phyloP scores from a whole-genome alignment of 768 basidiomycete genomes.

The Suillus alpinus region DNA sequence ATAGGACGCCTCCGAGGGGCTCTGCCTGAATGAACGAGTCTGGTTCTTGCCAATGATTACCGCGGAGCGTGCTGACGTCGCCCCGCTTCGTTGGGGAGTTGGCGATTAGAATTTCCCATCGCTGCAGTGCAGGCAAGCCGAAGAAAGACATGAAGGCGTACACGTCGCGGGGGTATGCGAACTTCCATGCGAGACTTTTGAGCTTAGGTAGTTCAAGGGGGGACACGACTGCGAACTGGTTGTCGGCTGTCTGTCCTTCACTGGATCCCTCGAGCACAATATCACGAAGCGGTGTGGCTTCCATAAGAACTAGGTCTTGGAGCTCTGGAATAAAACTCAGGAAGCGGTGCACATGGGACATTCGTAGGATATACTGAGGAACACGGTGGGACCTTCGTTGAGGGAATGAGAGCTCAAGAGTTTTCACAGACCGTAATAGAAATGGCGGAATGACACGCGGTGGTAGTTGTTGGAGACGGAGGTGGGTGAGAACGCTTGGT shows the following conservation, averaged over 20 bases:
- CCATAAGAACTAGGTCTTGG: slow-evolving; percentile 40
- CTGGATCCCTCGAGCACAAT: slow-evolving; percentile 15
- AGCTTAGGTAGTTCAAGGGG: slow-evolving; percentile 37
- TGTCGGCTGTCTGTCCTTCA: slow-evolving; percentile 8
- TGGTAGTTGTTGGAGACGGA: slow-evolving; percentile 43
- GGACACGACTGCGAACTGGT: slow-evolving; percentile 12
- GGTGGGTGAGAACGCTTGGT: slow-evolving; percentile 23
- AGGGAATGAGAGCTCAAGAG: slow-evolving; percentile 42
- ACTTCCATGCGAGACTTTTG: slow-evolving; percentile 47
- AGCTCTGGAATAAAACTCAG: slow-evolving; percentile 38
- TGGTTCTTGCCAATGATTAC: slow-evolving; percentile 27
- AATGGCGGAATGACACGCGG: slow-evolving; percentile 34
- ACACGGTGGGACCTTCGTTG: slow-evolving; percentile 25
- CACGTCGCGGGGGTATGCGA: slow-evolving; percentile 40
- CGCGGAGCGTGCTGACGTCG: slow-evolving; percentile 27
- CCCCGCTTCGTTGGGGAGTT: slow-evolving; percentile 27
- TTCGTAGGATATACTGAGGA: slow-evolving; percentile 34
- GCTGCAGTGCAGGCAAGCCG: slow-evolving; percentile 38
- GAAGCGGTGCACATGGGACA: slow-evolving; percentile 39
- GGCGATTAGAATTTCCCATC: slow-evolving; percentile 44
- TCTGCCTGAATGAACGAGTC: slow-evolving; percentile 28
- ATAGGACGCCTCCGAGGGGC: slow-evolving; percentile 27
- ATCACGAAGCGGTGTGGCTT: slow-evolving; percentile 43
- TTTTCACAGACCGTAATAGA: slow-evolving; percentile 38
- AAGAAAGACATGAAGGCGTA: slow-evolving; percentile 43